These are phyloP conservation scores for Metschnikowia kunwiensis DNA, from an alignment of 805 yeast genomes.

Conservation along the genomic window DNA sequence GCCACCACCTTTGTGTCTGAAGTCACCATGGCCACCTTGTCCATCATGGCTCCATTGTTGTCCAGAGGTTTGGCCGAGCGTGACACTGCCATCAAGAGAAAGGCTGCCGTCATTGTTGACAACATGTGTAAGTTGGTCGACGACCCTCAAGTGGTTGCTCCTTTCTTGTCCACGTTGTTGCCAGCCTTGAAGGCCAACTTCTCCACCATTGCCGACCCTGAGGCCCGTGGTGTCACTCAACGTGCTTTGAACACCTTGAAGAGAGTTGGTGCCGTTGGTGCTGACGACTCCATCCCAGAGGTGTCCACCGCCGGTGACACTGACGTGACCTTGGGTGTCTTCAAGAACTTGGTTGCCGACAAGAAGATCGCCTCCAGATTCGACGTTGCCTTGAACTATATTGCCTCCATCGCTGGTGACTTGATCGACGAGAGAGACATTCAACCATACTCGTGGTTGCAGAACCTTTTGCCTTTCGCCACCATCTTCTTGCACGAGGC, in stretches of 20 bases:
- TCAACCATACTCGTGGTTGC: constrained; percentile 89
- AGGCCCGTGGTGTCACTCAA: constrained; percentile 97
- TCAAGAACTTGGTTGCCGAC: constrained; percentile 67
- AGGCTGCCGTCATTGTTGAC: constrained; percentile 98
- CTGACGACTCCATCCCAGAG: constrained; percentile 89
- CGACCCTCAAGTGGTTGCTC: constrained; percentile 99
- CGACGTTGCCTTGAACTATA: constrained; percentile 70
- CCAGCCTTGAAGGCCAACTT: constrained; percentile 95
- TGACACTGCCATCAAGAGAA: constrained; percentile 99
- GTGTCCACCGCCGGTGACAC: constrained; percentile 98
- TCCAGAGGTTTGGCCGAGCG: constrained; percentile 99
- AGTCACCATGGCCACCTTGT: constrained; percentile 98
- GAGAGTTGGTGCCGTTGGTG: constrained; percentile 98
- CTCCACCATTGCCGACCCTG: constrained; percentile 98
- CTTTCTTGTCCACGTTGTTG: constrained; percentile 91
- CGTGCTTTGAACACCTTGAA: constrained; percentile 96
- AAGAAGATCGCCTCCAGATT: constrained; percentile 74
- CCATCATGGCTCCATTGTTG: constrained; percentile 98
- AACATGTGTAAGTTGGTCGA: constrained; percentile 99
- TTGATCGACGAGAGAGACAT: constrained; percentile 95
- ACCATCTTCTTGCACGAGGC: constrained; percentile 93
- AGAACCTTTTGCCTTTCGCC: constrained; percentile 87
- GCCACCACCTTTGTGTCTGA: constrained; percentile 99
- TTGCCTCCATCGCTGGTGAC: constrained; percentile 97
- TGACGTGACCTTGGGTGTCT: constrained; percentile 77